These are phyloP conservation scores for Anaeromyces robustus DNA, from an alignment of 192 early-diverging fungal genomes.

Conservation along the genomic window DNA sequence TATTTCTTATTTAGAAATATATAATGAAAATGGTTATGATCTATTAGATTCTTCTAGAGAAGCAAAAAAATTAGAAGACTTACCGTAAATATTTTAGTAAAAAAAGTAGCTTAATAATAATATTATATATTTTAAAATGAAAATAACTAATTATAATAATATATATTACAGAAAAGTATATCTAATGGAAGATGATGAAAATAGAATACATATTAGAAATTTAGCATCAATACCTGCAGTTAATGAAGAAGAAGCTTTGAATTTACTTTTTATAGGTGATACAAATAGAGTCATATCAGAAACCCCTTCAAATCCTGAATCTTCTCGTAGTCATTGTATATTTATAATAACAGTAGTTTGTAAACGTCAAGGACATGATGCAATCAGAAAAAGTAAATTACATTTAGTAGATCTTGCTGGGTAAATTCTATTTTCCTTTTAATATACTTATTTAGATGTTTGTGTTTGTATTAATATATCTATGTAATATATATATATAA, in stretches of 20 bases:
- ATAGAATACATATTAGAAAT: constrained; percentile 34
- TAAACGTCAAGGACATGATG: constrained; percentile 19
- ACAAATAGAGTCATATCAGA: constrained; percentile 50
- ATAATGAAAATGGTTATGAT: constrained; percentile 45
- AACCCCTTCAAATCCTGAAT: constrained; percentile 43
- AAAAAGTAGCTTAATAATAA: neutral
- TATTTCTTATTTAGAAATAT: constrained; percentile 47
- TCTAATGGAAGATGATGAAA: constrained; percentile 25
- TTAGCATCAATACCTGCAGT: constrained; percentile 19
- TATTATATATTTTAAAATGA: neutral
- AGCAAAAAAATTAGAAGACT: constrained; percentile 42
- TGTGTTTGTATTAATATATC: no score
- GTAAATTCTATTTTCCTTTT: constrained; percentile 5
- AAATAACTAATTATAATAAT: neutral
- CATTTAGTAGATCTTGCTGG: constrained; percentile 54
- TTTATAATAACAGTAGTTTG: constrained; percentile 30
- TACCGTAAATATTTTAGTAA: constrained; percentile 22
- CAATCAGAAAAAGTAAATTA: constrained; percentile 30
- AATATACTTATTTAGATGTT: no score
- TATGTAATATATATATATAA: neutral
- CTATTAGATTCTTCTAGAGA: constrained; percentile 33
- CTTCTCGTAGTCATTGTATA: constrained; percentile 44
- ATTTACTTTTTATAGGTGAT: constrained; percentile 41
- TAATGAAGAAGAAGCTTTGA: constrained; percentile 39
- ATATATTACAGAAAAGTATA: constrained; percentile 22